Percentiles rank a stretch among this genome's conserved stretches.
phyloP scores from a whole-genome alignment of 805 yeast genomes.

The Schizosaccharomyces japonicus region DNA sequence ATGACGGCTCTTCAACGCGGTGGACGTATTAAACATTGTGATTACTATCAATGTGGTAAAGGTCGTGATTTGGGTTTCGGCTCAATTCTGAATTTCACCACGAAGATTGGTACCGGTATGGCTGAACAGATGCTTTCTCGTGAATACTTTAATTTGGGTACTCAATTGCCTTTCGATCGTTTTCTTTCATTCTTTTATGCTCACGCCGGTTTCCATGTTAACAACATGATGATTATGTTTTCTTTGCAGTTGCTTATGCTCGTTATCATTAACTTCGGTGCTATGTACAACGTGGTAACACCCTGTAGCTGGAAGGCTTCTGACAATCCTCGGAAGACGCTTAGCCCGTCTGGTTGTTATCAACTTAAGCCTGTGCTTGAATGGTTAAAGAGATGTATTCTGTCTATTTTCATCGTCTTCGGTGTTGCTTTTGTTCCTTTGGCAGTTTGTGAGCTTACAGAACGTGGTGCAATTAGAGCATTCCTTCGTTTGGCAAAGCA shows the following conservation, averaged over 20 bases:
- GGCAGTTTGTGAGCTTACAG: slow-evolving; percentile 65
- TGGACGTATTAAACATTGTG: slow-evolving; percentile 85
- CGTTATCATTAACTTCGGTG: slow-evolving; percentile 53
- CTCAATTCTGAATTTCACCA: slow-evolving; percentile 75
- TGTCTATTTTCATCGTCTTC: slow-evolving; percentile 79
- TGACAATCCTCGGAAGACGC: slow-evolving; percentile 49
- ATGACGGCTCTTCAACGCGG: slow-evolving; percentile 76
- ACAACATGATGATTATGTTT: slow-evolving; percentile 63
- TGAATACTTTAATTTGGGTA: slow-evolving; percentile 76
- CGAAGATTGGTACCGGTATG: slow-evolving; percentile 96
- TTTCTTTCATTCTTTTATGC: slow-evolving; percentile 87
- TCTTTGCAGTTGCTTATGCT: slow-evolving; percentile 75
- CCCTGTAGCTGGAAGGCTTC: slow-evolving; percentile 41
- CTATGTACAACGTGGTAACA: slow-evolving; percentile 49
- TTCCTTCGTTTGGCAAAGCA: slow-evolving; percentile 47
- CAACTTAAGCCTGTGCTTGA: slow-evolving; percentile 62
- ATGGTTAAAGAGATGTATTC: slow-evolving; percentile 78
- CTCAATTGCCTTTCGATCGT: slow-evolving; percentile 68
- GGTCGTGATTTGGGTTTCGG: slow-evolving; percentile 90
- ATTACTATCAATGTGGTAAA: slow-evolving; percentile 88
- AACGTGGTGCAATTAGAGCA: slow-evolving; percentile 63
- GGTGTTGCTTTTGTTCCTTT: slow-evolving; percentile 77
- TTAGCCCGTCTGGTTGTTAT: slow-evolving; percentile 62
- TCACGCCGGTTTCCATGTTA: slow-evolving; percentile 87
- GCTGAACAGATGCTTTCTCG: slow-evolving; percentile 86